Evolutionary conservation across 2,329 filamentous ascomycete species (phyloP), one percentile per base, ranked within the genome.

Genomic region (Microdochium trichocladiopsis): DNA sequence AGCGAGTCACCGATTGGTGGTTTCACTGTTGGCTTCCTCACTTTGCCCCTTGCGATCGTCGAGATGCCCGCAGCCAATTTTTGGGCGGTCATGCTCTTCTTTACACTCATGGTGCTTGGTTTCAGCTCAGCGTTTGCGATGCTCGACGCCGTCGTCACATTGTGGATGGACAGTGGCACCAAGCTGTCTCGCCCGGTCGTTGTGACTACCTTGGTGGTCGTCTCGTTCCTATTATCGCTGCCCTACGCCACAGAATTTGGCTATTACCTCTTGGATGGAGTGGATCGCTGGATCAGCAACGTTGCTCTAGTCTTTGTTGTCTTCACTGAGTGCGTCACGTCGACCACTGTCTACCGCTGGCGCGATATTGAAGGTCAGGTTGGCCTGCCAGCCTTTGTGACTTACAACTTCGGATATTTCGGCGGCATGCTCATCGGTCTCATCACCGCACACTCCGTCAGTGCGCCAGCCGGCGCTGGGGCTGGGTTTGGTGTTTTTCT

Each of bases 91-190:
- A 65, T 78, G 0, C 64, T 82, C 1, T 83, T 83, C 61, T 79
- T 83, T 53, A 82, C 79, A 0, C 69, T 83, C 6, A 74, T 82
- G 53, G 74, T 82, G 1, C 71, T 83, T 0, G 79, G 80, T 0
- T 80, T 80, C 58, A 79, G 75, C 53, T 82, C 79, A 0, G 77
- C 79, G 1, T 82, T 82, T 53, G 79, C 78, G 48, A 80, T 83
- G 77, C 64, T 83, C 5, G 80, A 83, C 57, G 78, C 76, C 4
- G 69, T 77, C 4, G 75, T 77, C 8, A 83, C 79, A 0, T 59
- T 82, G 45, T 65, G 77, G 36, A 74, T 78, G 63, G 79, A 83
- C 53, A 70, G 74, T 0, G 76, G 77, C n/a, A 55, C 73, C 48
- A 73, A 74, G 57, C 60, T 66, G 14, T 75, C 73, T 2, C 69